Evolutionary conservation across 441 rosid species (phyloP), one percentile per base, ranked within the genome.

Genomic region (Jatropha podagrica): DNA sequence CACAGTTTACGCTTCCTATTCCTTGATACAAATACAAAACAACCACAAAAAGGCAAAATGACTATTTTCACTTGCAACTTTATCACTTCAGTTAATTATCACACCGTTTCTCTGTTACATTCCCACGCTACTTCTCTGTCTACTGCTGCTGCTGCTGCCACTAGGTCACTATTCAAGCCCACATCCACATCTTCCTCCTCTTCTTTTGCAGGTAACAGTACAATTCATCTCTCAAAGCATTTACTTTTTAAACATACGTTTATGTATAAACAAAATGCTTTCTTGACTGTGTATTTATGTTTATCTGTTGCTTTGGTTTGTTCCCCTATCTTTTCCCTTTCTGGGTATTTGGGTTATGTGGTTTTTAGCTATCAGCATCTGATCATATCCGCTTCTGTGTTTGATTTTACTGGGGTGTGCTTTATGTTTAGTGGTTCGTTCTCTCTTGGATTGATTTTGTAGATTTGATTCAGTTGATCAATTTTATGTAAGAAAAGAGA

Each of bases 171-270:
- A 32, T 32, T 32, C 32, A 2, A 32, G 32, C 32, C 32, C 1
- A 32, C 32, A 1, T 32, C 32, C 32, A 32, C 48, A n/a, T 23
- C 63, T 18, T 65, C 63, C 69, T 69, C 75, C 68, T 63, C 72
- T 14, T 37, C 70, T 38, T 74, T 61, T n/a, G 37, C 74, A 44
- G 83, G 83, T 81, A 71, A 55, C 15, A 44, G 5, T 40, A 12
- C 32, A 10, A 52, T 17, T 37, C 41, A 3, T 54, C 56, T 8
- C 14, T 52, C 4, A 9, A 37, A 17, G n/a, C 73, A 18, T 26
- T 18, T 18, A 10, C 5, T 32, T 62, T 41, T 55, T 58, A 4
- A 37, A 12, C 11, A 55, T 41, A 2, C 1, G 15, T 11, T 2
- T 12, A 23, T 20, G 3, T 49, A 10, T 37, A 48, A 63, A 23